Conservation (phyloP, 2,329 filamentous ascomycete genomes). For the Dothideomycetes sp. region DNA sequence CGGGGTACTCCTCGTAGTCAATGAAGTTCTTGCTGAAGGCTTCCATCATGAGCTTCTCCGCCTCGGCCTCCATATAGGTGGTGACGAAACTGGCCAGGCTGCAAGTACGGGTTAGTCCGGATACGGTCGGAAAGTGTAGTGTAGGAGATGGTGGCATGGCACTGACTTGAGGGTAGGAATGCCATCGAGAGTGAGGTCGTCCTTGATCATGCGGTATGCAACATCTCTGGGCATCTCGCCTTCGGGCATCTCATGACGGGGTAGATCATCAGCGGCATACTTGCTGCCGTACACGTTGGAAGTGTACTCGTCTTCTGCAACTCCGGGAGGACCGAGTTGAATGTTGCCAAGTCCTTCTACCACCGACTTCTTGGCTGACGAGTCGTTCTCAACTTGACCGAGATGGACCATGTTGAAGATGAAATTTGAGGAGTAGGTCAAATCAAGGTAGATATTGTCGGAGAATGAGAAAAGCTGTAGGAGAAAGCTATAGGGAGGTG, state of each 20-base stretch:
- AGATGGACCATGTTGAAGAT: constrained; percentile 25
- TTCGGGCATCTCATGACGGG: constrained; percentile 78
- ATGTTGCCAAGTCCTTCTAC: constrained; percentile 36
- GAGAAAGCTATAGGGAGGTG: too few relatives aligned
- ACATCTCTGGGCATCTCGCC: constrained; percentile 81
- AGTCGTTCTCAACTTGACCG: constrained; percentile 20
- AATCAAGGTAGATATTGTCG: too few relatives aligned
- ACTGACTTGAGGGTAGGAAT: constrained; percentile 75
- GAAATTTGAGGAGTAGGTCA: too few relatives aligned
- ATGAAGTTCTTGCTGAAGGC: constrained; percentile 87
- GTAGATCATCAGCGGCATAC: constrained; percentile 72
- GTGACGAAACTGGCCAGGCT: constrained; percentile 89
- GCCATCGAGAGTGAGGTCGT: constrained; percentile 82
- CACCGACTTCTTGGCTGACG: constrained; percentile 24
- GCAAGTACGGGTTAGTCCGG: constrained; percentile 12
- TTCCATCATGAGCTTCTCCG: constrained; percentile 89
- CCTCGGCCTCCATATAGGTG: constrained; percentile 96
- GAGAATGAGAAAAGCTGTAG: too few relatives aligned
- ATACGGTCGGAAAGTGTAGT: neutral
- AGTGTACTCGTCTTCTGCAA: constrained; percentile 47
- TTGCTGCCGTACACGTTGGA: constrained; percentile 80
- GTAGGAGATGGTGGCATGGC: neutral
- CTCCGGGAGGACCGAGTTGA: constrained; percentile 30
- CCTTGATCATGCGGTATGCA: constrained; percentile 95
- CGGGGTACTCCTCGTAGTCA: constrained; percentile 40